phyloP scores from a whole-genome alignment of 2,329 filamentous ascomycete genomes.

The Ascosphaera aggregata region DNA sequence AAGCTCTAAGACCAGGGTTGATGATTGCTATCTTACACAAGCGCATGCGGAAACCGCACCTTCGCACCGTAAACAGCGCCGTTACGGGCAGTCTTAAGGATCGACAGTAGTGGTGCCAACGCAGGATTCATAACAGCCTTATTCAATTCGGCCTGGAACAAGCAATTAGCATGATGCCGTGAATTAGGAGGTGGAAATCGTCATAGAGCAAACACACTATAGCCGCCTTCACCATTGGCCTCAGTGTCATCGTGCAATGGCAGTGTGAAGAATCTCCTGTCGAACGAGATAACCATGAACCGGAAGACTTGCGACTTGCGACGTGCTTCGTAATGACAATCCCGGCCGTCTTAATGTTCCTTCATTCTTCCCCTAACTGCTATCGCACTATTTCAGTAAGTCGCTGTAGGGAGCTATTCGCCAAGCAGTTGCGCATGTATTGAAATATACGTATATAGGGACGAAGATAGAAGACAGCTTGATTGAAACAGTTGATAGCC shows the following conservation, averaged over 20 bases:
- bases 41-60: constrained; percentile 91
- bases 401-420: no score
- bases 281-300: no score
- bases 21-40: constrained; percentile 36
- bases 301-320: no score
- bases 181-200: constrained; percentile 1
- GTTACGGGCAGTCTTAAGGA: constrained; percentile 89
- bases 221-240: constrained; percentile 4
- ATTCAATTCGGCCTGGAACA: constrained; percentile 41
- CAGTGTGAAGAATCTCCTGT: no score
- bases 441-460: no score
- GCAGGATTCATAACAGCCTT: constrained; percentile 57
- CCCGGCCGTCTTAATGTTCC: no score
- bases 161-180: neutral
- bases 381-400: no score
- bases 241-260: neutral
- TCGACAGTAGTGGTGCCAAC: constrained; percentile 61
- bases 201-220: constrained; percentile 10
- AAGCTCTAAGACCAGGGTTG: neutral
- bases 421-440: no score
- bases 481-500: no score
- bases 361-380: no score
- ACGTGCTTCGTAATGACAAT: no score
- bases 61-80: constrained; percentile 92
- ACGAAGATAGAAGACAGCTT: no score